These are phyloP conservation scores for Rhodotorula sp. DNA, from an alignment of 1,284 basidiomycete genomes.

Conservation along the genomic window DNA sequence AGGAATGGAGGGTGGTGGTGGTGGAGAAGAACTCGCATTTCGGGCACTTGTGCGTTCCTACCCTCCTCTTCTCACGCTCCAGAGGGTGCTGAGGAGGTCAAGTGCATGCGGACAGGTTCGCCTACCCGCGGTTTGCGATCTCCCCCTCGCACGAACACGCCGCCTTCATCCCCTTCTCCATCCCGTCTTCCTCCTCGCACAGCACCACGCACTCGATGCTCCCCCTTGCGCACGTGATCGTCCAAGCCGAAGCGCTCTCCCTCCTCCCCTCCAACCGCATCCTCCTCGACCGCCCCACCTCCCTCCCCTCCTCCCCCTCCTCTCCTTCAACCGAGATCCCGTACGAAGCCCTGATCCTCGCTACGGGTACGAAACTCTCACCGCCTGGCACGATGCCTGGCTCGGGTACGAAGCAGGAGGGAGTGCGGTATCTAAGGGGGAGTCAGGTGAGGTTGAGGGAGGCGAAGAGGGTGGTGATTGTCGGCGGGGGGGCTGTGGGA, in stretches of 20 bases:
- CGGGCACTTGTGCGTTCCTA: conserved; percentile 43
- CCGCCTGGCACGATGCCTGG: conserved; percentile 45
- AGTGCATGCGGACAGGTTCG: background rate
- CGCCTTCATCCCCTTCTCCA: conserved; percentile 40
- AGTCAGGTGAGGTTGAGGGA: conserved; percentile 45
- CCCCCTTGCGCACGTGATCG: conserved; percentile 24
- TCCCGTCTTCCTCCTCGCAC: no score
- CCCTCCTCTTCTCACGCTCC: no score
- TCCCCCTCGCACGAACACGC: conserved; percentile 29
- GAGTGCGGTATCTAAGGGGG: conserved; percentile 47
- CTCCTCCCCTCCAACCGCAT: conserved; percentile 1
- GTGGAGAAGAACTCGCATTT: conserved; percentile 47
- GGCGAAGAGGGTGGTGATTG: conserved; percentile 50
- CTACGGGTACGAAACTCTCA: conserved; percentile 43
- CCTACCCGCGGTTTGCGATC: conserved; percentile 34
- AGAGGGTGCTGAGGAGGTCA: background rate
- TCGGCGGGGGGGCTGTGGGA: conserved; percentile 55
- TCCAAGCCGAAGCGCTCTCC: conserved; percentile 24
- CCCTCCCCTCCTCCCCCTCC: background rate
- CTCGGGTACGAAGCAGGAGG: conserved; percentile 22
- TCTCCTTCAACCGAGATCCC: conserved; percentile 14
- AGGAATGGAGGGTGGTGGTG: conserved; percentile 37
- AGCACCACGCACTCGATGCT: conserved; percentile 25
- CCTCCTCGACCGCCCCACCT: background rate
- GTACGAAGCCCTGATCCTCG: conserved; percentile 52